phyloP scores from a whole-genome alignment of 1,139 yeast genomes.

The Zhuliangozyma parablackwelliae region DNA sequence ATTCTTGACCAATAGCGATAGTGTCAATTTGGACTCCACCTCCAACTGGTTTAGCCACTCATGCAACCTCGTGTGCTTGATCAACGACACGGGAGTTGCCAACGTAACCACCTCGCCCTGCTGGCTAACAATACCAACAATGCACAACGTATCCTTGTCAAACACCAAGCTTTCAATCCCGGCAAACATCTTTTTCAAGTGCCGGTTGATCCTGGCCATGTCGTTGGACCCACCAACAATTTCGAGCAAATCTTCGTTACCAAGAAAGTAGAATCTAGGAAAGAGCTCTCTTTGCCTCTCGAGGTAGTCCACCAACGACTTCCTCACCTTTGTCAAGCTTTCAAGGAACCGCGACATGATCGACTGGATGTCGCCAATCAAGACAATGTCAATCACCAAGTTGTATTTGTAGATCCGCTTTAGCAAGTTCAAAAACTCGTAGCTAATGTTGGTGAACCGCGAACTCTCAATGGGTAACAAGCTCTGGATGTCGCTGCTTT shows the following conservation, averaged over 20 bases:
- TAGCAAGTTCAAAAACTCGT: conserved; percentile 54
- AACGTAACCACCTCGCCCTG: conserved; percentile 61
- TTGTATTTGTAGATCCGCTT: conserved; percentile 49
- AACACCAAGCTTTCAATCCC: conserved; percentile 51
- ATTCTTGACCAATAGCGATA: conserved; percentile 26
- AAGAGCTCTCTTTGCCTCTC: conserved; percentile 75
- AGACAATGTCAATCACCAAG: conserved; percentile 54
- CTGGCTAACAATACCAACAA: conserved; percentile 51
- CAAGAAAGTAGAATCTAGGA: conserved; percentile 83
- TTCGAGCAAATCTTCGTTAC: conserved; percentile 85
- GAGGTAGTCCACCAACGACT: conserved; percentile 70
- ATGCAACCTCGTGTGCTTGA: conserved; percentile 40
- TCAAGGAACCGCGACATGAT: conserved; percentile 52
- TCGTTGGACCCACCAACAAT: conserved; percentile 67
- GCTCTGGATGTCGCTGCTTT: conserved; percentile 48
- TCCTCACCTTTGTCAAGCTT: conserved; percentile 53
- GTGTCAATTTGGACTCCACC: conserved; percentile 42
- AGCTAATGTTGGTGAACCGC: conserved; percentile 60
- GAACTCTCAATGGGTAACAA: conserved; percentile 69
- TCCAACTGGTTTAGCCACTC: conserved; percentile 70
- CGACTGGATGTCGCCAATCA: conserved; percentile 46
- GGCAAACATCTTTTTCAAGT: conserved; percentile 67
- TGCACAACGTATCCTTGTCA: conserved; percentile 29
- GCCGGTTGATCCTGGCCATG: conserved; percentile 49
- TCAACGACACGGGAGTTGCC: conserved; percentile 39